Base-by-base conservation (phyloP, 2,329 filamentous ascomycete species). In the Sarocladium kiliense region DNA sequence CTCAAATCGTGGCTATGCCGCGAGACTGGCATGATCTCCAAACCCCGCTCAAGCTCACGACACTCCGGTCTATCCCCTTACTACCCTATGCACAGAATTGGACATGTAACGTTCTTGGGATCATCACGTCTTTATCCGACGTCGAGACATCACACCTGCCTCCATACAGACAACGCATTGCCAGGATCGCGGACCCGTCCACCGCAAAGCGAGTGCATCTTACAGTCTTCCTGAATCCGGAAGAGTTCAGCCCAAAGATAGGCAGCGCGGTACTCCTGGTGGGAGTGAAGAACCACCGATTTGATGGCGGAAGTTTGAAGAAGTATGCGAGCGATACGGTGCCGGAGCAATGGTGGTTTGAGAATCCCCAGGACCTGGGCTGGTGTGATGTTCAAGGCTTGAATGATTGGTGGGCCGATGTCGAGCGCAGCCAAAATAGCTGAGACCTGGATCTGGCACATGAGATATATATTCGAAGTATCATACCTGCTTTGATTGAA, bases 71-170 rank as follows among this genome's bases (percentile, higher is more conserved):
- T 6, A 76, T 83, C 50, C 77, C 79, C 0, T 68, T 74, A 57
- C 71, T 83, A 1, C 79, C 79, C 1, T 82, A 79, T 65, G 75
- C 76, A 54, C 78, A 82, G 57, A 83, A 83, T 62, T 84, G 79
- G 79, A 77, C 76, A 45, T 74, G 78, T 64, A 82, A 82, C 58
- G 68, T 81, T 6, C 73, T 84, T 3, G 78, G 72, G 55, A 70
- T 83, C n/a, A 58, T 82, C 3, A 66, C 69, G 0, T 72, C 73
- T 1, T 65, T 82, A 3, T 77, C 76, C 0, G 70, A 67, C 1
- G 65, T 81, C 16, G 76, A 81, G 56, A 69, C 78, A 1, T 77
- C 76, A 0, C 69, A 74, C 2, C 67, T 82, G 5, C 76, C 75
- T 1, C 79, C 79, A 0, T 73, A 74, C 57, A 71, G 62, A n/a